phyloP scores from a whole-genome alignment of 2,329 filamentous ascomycete species.

The Diplocarpon rosae region DNA sequence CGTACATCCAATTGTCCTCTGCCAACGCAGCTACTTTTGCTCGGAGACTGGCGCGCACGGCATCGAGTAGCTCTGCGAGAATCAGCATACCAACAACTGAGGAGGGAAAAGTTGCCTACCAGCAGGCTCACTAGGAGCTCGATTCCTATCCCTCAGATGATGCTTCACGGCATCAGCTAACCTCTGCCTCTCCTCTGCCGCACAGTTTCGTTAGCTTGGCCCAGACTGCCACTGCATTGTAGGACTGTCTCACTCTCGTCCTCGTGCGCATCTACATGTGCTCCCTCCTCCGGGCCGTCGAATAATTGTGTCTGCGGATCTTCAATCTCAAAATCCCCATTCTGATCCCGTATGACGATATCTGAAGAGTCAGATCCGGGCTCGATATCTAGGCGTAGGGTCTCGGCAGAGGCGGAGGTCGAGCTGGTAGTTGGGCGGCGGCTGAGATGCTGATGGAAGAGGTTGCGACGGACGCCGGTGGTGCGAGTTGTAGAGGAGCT shows the following conservation, averaged over 20 bases:
- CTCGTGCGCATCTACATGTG: conserved; percentile 46
- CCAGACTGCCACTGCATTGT: conserved; percentile 2
- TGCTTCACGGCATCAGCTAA: conserved; percentile 51
- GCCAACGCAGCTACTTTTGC: conserved; percentile 63
- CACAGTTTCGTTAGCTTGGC: conserved; percentile 13
- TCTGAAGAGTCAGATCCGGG: conserved; percentile 35
- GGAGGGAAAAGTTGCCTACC: conserved; percentile 34
- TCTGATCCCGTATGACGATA: conserved; percentile 51
- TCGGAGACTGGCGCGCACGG: conserved; percentile 57
- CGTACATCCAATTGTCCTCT: conserved; percentile 89
- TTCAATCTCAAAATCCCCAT: conserved; percentile 51
- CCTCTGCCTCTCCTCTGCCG: conserved; percentile 46
- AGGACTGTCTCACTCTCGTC: conserved; percentile 35
- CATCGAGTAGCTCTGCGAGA: conserved; percentile 41
- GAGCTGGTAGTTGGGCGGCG: conserved; percentile 41
- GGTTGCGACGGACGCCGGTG: conserved; percentile 38
- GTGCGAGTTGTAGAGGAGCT: conserved; percentile 13
- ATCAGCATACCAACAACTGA: not conserved
- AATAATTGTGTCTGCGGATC: conserved; percentile 43
- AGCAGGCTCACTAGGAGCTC: conserved; percentile 51
- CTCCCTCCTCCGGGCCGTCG: conserved; percentile 39
- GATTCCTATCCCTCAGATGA: conserved; percentile 44
- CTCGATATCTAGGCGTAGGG: conserved; percentile 38
- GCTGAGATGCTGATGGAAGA: conserved; percentile 49
- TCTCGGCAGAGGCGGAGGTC: conserved; percentile 34